These are phyloP conservation scores for Paramecium octaurelia DNA, from an alignment of 73 alveolate species.

Conservation along the genomic window DNA sequence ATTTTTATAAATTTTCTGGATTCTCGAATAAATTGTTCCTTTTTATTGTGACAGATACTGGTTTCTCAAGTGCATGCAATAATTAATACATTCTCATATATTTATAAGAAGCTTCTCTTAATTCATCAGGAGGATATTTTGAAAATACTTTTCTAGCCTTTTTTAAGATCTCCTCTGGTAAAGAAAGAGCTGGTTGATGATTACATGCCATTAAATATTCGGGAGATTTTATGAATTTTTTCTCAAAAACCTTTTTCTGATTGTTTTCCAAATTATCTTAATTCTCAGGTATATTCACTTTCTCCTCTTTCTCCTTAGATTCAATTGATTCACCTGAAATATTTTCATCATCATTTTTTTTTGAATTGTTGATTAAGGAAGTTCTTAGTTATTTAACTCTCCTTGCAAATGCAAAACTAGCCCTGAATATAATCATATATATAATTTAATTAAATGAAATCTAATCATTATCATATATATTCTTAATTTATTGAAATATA, in stretches of 20 bases:
- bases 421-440: background rate
- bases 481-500: background rate
- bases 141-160: background rate
- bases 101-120: conserved; percentile 41
- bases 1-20: conserved; percentile 52
- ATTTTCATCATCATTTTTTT: background rate
- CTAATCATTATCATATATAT: background rate
- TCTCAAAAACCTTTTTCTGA: conserved; percentile 9
- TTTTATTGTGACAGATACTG: conserved; percentile 13
- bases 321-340: background rate
- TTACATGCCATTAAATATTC: conserved; percentile 32
- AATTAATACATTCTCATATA: conserved; percentile 59
- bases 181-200: background rate
- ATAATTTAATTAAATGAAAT: background rate
- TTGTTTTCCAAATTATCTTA: background rate
- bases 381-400: background rate
- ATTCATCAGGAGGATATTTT: conserved; percentile 50
- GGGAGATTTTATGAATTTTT: conserved; percentile 8
- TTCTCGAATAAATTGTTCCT: background rate
- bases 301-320: background rate
- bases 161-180: conserved; percentile 2
- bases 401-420: conserved; percentile 17
- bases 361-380: background rate
- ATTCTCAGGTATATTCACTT: background rate
- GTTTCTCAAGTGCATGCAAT: conserved; percentile 58